phyloP scores from a whole-genome alignment of 2,329 filamentous ascomycete genomes.

The Pyrenophora seminiperda region DNA sequence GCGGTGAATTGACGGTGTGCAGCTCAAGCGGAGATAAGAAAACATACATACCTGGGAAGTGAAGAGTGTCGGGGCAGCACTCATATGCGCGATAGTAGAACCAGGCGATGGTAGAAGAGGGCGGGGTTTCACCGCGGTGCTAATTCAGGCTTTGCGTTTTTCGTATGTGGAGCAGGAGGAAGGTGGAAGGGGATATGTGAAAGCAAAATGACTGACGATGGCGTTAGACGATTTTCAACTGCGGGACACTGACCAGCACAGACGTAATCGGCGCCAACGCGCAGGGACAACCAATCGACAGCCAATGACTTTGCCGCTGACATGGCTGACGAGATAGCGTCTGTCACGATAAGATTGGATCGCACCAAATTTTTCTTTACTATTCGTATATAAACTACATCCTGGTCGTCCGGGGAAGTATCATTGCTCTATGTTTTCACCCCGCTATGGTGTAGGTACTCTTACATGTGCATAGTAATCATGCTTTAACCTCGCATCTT shows the following conservation, averaged over 20 bases:
- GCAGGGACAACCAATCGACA: slow-evolving; percentile 1
- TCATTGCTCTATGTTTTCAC: slow-evolving; percentile 1
- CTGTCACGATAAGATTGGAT: slow-evolving; percentile 4
- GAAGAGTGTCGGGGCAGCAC: slow-evolving; percentile 57
- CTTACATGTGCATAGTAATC: too few relatives aligned
- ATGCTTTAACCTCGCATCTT: neutral
- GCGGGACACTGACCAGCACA: too few relatives aligned
- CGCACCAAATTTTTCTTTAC: neutral
- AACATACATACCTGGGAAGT: slow-evolving; percentile 57
- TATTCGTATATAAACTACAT: too few relatives aligned
- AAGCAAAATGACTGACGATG: too few relatives aligned
- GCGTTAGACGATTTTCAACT: too few relatives aligned
- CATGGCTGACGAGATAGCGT: neutral
- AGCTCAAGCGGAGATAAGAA: slow-evolving; percentile 40
- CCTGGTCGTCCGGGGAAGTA: neutral
- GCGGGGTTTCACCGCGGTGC: slow-evolving; percentile 8
- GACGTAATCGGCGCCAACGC: slow-evolving; percentile 5
- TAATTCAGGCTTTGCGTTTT: too few relatives aligned
- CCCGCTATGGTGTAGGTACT: slow-evolving; percentile 9
- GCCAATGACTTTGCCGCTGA: neutral
- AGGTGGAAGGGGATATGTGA: neutral
- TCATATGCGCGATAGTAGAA: slow-evolving; percentile 51
- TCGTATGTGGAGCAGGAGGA: slow-evolving; percentile 9
- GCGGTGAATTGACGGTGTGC: slow-evolving; percentile 39
- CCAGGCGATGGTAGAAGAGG: slow-evolving; percentile 34